A percentile compares a stretch with the other conserved stretches of the same genome.
phyloP scores from a whole-genome alignment of 345 rosid species.

The Arabidopsis arenosa region DNA sequence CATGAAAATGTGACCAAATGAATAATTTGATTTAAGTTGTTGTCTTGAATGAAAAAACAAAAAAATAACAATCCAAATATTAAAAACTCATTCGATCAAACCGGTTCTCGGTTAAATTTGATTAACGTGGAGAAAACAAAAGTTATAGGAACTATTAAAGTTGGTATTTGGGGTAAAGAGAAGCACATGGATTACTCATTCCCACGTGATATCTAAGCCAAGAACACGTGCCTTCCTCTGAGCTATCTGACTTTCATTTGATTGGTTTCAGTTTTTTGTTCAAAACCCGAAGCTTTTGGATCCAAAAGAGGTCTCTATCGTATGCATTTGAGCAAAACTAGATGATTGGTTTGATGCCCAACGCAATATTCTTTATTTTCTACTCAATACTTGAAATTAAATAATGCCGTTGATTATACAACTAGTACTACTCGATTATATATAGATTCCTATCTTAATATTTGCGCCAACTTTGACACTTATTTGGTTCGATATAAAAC shows the following conservation, averaged over 20 bases:
- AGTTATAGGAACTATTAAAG: constrained; percentile 1
- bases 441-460: constrained; percentile 27
- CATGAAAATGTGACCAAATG: background rate
- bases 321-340: constrained; percentile 48
- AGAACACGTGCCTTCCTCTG: constrained; percentile 44
- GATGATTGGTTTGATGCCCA: constrained; percentile 43
- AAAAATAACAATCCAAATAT: background rate
- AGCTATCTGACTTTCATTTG: constrained; percentile 46
- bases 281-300: constrained; percentile 44
- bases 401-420: background rate
- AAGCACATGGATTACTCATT: constrained; percentile 46
- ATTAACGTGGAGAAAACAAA: background rate
- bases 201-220: constrained; percentile 45
- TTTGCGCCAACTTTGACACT: constrained; percentile 31
- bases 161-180: constrained; percentile 40
- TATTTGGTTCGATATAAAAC: constrained; percentile 31
- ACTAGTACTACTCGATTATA: background rate
- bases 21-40: background rate
- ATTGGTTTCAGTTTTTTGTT: constrained; percentile 38
- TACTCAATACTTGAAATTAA: constrained; percentile 21
- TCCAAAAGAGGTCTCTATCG: constrained; percentile 48
- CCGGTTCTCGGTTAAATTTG: constrained; percentile 9
- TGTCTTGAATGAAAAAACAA: background rate
- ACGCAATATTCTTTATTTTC: constrained; percentile 31
- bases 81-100: background rate